These are phyloP conservation scores for Ailanthus altissimus DNA, from an alignment of 345 rosid species.

Conservation along the genomic window DNA sequence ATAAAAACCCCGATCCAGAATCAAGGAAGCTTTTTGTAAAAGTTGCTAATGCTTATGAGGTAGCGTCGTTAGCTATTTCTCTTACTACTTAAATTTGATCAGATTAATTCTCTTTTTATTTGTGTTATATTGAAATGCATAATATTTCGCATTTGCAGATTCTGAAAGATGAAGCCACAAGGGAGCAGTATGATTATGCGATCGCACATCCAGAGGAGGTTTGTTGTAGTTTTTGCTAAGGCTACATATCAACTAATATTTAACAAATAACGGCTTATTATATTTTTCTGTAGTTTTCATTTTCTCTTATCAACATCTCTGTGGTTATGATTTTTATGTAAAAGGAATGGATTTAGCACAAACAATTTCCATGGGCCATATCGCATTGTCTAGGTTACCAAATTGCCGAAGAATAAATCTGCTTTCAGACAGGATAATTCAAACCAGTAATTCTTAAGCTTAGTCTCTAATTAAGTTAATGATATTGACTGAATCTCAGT, in stretches of 20 bases:
- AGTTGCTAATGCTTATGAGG: conserved; percentile 98
- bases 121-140: background rate
- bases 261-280: background rate
- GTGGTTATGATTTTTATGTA: background rate
- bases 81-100: conserved; percentile 5
- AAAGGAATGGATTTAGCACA: background rate
- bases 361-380: background rate
- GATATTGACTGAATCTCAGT: background rate
- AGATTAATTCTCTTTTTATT: background rate
- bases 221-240: conserved; percentile 7
- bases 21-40: conserved; percentile 84
- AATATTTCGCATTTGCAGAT: conserved; percentile 47
- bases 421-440: background rate
- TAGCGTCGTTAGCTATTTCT: conserved; percentile 14
- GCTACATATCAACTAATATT: background rate
- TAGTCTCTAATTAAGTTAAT: background rate
- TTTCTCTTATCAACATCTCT: background rate
- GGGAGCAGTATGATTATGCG: conserved; percentile 95
- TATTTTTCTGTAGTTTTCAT: background rate
- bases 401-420: background rate
- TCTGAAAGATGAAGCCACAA: conserved; percentile 92
- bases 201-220: conserved; percentile 98
- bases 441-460: background rate
- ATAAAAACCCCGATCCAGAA: conserved; percentile 97
- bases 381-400: background rate